phyloP scores from a whole-genome alignment of 345 rosid species.

The Citrus cavaleriei region DNA sequence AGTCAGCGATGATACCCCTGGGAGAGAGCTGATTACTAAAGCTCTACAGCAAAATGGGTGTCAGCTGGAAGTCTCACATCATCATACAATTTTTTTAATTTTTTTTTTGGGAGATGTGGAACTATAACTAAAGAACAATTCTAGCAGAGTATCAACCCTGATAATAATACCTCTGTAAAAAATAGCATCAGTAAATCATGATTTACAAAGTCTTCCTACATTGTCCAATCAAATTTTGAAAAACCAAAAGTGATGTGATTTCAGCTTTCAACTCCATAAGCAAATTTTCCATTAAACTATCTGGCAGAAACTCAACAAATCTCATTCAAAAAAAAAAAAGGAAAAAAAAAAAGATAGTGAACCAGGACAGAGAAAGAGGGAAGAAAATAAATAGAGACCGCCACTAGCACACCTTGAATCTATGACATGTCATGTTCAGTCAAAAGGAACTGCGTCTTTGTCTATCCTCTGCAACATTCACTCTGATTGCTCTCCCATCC shows the following conservation, averaged over 20 bases:
- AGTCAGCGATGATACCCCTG: too few species aligned
- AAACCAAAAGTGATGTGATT: not conserved
- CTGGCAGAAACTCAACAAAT: slow-evolving; percentile 13
- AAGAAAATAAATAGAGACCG: not conserved
- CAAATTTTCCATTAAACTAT: slow-evolving; percentile 16
- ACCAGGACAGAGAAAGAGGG: not conserved
- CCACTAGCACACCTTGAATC: slow-evolving; percentile 9
- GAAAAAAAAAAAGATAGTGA: not conserved
- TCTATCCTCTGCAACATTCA: slow-evolving; percentile 79
- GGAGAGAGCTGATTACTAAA: too few species aligned
- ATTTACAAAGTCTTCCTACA: not conserved
- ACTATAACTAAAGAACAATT: not conserved
- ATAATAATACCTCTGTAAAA: not conserved
- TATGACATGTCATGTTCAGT: slow-evolving; percentile 11
- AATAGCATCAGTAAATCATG: not conserved
- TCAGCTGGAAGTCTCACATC: not conserved
- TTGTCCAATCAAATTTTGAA: not conserved
- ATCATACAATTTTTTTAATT: not conserved
- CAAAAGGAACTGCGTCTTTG: slow-evolving; percentile 62
- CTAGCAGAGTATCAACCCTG: not conserved
- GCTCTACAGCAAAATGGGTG: not conserved
- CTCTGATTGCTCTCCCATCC: slow-evolving; percentile 91
- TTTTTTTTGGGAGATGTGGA: too few species aligned
- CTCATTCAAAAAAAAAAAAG: not conserved
- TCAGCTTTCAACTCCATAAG: not conserved